These are phyloP conservation scores for Astragalus membranaceus DNA, from an alignment of 306 rosid species.

Conservation along the genomic window DNA sequence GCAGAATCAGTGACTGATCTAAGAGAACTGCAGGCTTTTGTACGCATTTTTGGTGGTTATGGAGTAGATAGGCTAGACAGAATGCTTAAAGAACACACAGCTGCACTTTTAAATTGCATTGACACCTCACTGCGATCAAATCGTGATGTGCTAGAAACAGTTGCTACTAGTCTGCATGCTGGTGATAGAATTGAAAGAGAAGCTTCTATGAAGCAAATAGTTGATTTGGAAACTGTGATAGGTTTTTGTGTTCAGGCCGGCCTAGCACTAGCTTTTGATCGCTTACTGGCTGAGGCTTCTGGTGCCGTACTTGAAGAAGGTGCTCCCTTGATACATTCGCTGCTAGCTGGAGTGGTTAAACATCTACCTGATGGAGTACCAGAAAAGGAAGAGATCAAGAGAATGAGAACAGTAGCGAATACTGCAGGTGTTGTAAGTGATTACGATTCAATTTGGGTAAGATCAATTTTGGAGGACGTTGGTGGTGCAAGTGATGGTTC, in stretches of 20 bases:
- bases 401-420: conserved; percentile 82
- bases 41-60: conserved; percentile 87
- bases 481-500: conserved; percentile 97
- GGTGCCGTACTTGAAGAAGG: conserved; percentile 84
- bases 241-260: conserved; percentile 95
- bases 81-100: conserved; percentile 96
- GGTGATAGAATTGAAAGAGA: conserved; percentile 90
- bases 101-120: conserved; percentile 96
- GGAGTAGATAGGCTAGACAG: conserved; percentile 92
- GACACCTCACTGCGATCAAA: conserved; percentile 88
- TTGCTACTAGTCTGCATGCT: conserved; percentile 79
- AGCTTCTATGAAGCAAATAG: conserved; percentile 74
- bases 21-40: conserved; percentile 81
- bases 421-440: conserved; percentile 58
- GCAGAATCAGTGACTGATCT: conserved; percentile 96
- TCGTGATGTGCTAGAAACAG: conserved; percentile 77
- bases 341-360: conserved; percentile 68
- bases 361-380: conserved; percentile 81
- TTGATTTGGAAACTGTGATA: conserved; percentile 81
- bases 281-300: conserved; percentile 81
- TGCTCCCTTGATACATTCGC: conserved; percentile 81
- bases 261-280: conserved; percentile 78
- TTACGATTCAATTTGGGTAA: conserved; percentile 90
- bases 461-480: conserved; percentile 83
- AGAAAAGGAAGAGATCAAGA: conserved; percentile 69